phyloP scores from a whole-genome alignment of 352 stramenopile genomes.

The Globisporangium sylvaticum region DNA sequence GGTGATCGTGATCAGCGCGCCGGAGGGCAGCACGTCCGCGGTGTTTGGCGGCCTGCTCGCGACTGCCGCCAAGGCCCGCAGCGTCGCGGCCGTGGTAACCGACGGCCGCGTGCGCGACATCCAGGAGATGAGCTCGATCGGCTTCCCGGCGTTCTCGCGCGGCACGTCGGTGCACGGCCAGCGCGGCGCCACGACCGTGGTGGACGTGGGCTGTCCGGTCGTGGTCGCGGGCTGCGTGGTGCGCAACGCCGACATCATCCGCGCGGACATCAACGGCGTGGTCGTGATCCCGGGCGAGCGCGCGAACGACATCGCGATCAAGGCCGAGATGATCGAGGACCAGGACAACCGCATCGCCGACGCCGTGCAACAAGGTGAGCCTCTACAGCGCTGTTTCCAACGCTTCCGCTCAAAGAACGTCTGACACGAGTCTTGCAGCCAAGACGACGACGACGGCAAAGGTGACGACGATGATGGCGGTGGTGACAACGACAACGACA shows the following conservation, averaged over 20 bases:
- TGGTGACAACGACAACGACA: no score
- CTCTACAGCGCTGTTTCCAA: conserved; percentile 70
- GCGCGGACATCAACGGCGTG: conserved; percentile 78
- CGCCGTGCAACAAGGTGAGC: conserved; percentile 75
- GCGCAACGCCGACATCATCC: conserved; percentile 76
- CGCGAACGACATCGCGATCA: conserved; percentile 61
- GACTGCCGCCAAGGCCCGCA: conserved; percentile 64
- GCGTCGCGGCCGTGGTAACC: conserved; percentile 61
- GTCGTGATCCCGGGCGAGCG: conserved; percentile 72
- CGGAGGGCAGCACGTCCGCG: conserved; percentile 38
- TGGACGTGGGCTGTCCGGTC: conserved; percentile 63
- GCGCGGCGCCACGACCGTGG: conserved; percentile 52
- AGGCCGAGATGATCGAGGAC: conserved; percentile 75
- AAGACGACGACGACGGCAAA: neutral
- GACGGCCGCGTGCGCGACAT: conserved; percentile 75
- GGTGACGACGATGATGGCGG: no score
- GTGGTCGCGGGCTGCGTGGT: conserved; percentile 75
- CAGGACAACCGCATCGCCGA: conserved; percentile 77
- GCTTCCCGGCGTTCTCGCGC: conserved; percentile 64
- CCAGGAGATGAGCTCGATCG: conserved; percentile 61
- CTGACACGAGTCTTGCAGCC: conserved; percentile 27
- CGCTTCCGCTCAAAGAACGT: conserved; percentile 72
- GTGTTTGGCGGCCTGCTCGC: conserved; percentile 75
- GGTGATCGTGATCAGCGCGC: conserved; percentile 76
- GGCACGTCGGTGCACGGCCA: conserved; percentile 75